These are phyloP conservation scores for Penicillium janthinellum DNA, from an alignment of 2,329 filamentous ascomycete genomes.

Conservation along the genomic window DNA sequence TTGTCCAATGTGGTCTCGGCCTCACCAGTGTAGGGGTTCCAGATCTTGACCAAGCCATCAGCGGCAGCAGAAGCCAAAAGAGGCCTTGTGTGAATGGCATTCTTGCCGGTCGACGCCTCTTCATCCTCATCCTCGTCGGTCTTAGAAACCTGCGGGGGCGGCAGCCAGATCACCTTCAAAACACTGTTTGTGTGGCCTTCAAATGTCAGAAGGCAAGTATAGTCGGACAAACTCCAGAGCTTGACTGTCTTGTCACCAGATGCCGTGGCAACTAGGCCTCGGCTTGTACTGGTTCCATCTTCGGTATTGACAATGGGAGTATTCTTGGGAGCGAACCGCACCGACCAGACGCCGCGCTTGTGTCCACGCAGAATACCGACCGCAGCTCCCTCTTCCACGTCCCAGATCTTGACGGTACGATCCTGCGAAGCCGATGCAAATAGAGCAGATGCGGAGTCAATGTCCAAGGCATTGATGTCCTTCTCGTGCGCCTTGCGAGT, in stretches of 20 bases:
- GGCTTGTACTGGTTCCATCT: slow-evolving; percentile 68
- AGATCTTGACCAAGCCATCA: slow-evolving; percentile 94
- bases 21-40: slow-evolving; percentile 86
- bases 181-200: slow-evolving; percentile 97
- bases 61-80: slow-evolving; percentile 79
- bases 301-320: slow-evolving; percentile 75
- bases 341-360: slow-evolving; percentile 92
- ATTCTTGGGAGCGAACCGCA: slow-evolving; percentile 80
- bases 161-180: slow-evolving; percentile 88
- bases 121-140: slow-evolving; percentile 38
- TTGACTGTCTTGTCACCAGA: slow-evolving; percentile 96
- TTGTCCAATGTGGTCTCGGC: slow-evolving; percentile 90
- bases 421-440: slow-evolving; percentile 98
- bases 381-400: slow-evolving; percentile 82
- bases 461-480: slow-evolving; percentile 93
- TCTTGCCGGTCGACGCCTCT: slow-evolving; percentile 30
- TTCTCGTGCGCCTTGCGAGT: slow-evolving; percentile 98
- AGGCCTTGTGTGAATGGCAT: slow-evolving; percentile 38
- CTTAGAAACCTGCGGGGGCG: slow-evolving; percentile 47
- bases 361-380: slow-evolving; percentile 91
- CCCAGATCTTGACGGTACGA: slow-evolving; percentile 96
- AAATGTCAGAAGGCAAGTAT: slow-evolving; percentile 88
- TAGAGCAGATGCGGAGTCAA: slow-evolving; percentile 71
- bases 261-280: slow-evolving; percentile 83
- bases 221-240: slow-evolving; percentile 90